These are phyloP conservation scores for Nitzschia sp. DNA, from an alignment of 108 stramenopile species.

Conservation along the genomic window DNA sequence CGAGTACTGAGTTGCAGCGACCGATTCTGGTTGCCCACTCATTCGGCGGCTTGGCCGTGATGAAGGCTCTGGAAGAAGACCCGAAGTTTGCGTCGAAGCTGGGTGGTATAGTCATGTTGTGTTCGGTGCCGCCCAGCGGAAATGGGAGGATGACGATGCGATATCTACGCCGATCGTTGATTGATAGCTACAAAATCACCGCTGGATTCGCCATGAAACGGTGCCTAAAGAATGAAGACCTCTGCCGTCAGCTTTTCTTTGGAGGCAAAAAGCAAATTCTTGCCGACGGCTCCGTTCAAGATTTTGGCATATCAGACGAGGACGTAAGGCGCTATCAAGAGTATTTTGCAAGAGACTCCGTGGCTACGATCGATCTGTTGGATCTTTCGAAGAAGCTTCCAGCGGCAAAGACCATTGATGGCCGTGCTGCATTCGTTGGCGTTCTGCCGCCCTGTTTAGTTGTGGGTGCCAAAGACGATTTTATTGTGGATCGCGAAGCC, in stretches of 20 bases:
- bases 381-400: conserved; percentile 54
- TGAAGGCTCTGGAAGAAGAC: conserved; percentile 56
- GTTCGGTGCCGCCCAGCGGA: conserved; percentile 84
- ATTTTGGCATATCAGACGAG: conserved; percentile 62
- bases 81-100: conserved; percentile 12
- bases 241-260: conserved; percentile 71
- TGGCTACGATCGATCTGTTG: conserved; percentile 58
- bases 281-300: conserved; percentile 34
- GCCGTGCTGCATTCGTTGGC: conserved; percentile 41
- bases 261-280: conserved; percentile 32
- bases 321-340: conserved; percentile 53
- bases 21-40: conserved; percentile 63
- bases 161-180: conserved; percentile 46
- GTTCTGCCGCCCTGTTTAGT: conserved; percentile 58
- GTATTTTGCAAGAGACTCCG: conserved; percentile 56
- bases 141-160: conserved; percentile 77
- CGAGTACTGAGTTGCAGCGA: conserved; percentile 10
- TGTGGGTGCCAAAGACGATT: conserved; percentile 61
- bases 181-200: conserved; percentile 57
- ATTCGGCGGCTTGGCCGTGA: conserved; percentile 59
- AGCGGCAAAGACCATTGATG: conserved; percentile 13
- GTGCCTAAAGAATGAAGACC: conserved; percentile 23
- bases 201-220: conserved; percentile 68
- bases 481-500: conserved; percentile 65
- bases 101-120: conserved; percentile 66